Evolutionary conservation across 495 filamentous ascomycete genomes (phyloP).

Genomic region (Penicillium simplicissimum): DNA sequence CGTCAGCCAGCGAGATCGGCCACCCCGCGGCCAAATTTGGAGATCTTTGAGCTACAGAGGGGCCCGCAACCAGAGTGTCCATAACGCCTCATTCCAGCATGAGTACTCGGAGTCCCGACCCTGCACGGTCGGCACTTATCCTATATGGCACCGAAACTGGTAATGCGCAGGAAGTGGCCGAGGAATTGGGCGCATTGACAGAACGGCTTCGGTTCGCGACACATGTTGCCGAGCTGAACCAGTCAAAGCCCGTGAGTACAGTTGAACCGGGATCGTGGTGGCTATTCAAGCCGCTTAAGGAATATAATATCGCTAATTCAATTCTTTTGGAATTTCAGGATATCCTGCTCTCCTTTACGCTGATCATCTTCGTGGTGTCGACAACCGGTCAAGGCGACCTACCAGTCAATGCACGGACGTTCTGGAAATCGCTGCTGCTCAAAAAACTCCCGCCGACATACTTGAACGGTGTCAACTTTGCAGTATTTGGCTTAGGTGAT

Average conservation of each 20-base stretch:
- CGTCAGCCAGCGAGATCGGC: constrained; percentile 31
- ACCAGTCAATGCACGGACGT: constrained; percentile 71
- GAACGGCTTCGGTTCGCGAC: constrained; percentile 78
- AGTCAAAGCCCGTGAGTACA: constrained; percentile 66
- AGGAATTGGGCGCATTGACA: constrained; percentile 71
- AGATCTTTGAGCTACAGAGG: constrained; percentile 17
- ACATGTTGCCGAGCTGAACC: constrained; percentile 72
- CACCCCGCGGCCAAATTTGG: constrained; percentile 16
- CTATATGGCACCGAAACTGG: constrained; percentile 95
- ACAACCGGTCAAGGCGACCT: constrained; percentile 96
- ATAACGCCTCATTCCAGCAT: too few relatives aligned
- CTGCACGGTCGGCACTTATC: constrained; percentile 64
- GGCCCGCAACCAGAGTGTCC: not conserved
- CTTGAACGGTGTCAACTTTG: constrained; percentile 66
- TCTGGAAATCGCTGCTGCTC: constrained; percentile 83
- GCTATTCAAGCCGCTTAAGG: too few relatives aligned
- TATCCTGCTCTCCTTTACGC: constrained; percentile 49
- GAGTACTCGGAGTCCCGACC: constrained; percentile 22
- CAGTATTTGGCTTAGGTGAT: constrained; percentile 90
- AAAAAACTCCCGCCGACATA: constrained; percentile 73
- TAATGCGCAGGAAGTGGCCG: constrained; percentile 84
- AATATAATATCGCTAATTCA: not conserved
- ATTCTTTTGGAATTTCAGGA: constrained; percentile 33
- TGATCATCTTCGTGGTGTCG: constrained; percentile 79
- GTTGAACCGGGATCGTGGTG: not conserved